Percentiles rank a stretch among this genome's conserved stretches.
phyloP scores from a whole-genome alignment of 208 protist species.

The Leishmania aethiopica region DNA sequence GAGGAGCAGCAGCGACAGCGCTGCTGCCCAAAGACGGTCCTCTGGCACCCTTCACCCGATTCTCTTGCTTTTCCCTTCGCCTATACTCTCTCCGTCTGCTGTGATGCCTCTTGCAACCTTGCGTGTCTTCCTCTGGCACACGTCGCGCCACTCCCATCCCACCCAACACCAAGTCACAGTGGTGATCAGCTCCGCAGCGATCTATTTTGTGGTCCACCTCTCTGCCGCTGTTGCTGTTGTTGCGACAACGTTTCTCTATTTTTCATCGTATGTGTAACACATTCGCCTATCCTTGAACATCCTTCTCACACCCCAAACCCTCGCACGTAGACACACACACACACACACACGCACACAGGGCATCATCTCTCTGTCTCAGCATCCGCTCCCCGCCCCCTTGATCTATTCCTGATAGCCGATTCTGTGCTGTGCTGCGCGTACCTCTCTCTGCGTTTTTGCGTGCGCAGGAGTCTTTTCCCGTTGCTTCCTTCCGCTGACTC shows the following conservation, averaged over 20 bases:
- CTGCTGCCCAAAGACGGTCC: not conserved
- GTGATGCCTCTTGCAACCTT: not conserved
- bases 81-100: not conserved
- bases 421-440: not conserved
- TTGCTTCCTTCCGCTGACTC: not conserved
- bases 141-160: not conserved
- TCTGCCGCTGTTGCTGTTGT: not conserved
- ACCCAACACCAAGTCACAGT: not conserved
- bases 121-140: not conserved
- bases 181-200: not conserved
- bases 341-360: not conserved
- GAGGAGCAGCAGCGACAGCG: not conserved
- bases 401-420: not conserved
- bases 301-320: not conserved
- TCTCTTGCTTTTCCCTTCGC: not conserved
- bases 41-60: not conserved
- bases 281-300: not conserved
- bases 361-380: not conserved
- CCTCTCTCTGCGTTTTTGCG: not conserved
- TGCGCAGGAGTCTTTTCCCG: not conserved
- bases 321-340: not conserved
- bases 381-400: not conserved
- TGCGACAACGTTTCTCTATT: slow-evolving; percentile 1
- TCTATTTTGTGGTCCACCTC: too few species aligned
- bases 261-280: not conserved